These are phyloP conservation scores for Rhizophagus sp. DNA, from an alignment of 192 early-diverging fungal species.

Conservation along the genomic window DNA sequence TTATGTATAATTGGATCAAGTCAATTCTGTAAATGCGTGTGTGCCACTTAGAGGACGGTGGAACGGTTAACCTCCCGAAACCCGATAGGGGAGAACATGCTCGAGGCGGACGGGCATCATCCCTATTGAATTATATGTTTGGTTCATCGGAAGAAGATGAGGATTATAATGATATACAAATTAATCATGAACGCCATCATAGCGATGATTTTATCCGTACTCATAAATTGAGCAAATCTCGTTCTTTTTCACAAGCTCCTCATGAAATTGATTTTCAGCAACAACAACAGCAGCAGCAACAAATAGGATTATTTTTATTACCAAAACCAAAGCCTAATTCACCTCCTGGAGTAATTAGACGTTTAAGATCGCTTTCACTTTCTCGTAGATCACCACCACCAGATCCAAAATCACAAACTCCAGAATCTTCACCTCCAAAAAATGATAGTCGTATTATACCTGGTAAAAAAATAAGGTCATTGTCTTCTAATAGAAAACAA, in stretches of 20 bases:
- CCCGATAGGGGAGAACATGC: constrained; percentile 10
- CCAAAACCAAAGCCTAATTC: not conserved
- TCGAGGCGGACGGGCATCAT: constrained; percentile 20
- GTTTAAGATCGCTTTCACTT: constrained; percentile 23
- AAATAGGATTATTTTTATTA: not conserved
- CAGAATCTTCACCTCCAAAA: constrained; percentile 5
- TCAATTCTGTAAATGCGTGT: not conserved
- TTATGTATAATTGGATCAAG: not conserved
- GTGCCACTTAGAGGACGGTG: constrained; percentile 21
- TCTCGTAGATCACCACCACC: constrained; percentile 6
- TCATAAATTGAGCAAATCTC: not conserved
- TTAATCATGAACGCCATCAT: not conserved
- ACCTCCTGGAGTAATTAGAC: not conserved
- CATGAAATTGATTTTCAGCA: not conserved
- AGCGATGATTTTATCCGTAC: constrained; percentile 1
- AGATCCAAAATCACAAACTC: not conserved
- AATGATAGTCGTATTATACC: not conserved
- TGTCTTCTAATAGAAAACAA: not conserved
- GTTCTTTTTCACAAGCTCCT: not conserved
- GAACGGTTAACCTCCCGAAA: constrained; percentile 15
- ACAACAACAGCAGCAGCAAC: too few relatives aligned
- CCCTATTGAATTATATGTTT: constrained; percentile 25
- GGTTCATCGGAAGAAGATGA: constrained; percentile 26
- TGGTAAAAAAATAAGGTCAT: not conserved
- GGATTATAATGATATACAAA: constrained; percentile 14